Conservation (phyloP, 192 early-diverging fungal species). For the Coemansia sp. region DNA sequence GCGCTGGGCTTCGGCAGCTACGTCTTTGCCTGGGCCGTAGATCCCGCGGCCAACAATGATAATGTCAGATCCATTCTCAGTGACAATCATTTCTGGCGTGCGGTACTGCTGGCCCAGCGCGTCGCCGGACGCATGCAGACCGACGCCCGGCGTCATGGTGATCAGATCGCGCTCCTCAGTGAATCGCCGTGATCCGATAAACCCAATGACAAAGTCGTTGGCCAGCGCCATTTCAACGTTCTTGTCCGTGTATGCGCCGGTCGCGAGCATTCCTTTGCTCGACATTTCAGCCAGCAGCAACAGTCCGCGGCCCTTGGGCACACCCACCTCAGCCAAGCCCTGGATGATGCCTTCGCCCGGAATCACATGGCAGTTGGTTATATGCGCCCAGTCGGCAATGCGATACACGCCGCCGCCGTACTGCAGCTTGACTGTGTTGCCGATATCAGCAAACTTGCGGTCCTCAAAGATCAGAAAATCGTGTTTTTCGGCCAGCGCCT, state of each 20-base stretch:
- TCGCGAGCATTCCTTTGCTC: conserved; percentile 82
- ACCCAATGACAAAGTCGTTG: conserved; percentile 95
- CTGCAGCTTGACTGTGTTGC: conserved; percentile 96
- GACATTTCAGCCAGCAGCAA: conserved; percentile 98
- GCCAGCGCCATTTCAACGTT: conserved; percentile 83
- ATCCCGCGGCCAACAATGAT: conserved; percentile 99
- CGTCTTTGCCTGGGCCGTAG: conserved; percentile 80
- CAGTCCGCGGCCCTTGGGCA: conserved; percentile 71
- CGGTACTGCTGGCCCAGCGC: conserved; percentile 94
- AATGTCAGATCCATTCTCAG: conserved; percentile 84
- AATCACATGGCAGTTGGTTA: conserved; percentile 93
- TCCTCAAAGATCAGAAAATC: conserved; percentile 98
- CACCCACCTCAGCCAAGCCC: conserved; percentile 86
- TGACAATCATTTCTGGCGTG: conserved; percentile 83
- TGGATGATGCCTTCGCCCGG: conserved; percentile 96
- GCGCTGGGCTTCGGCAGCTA: conserved; percentile 69
- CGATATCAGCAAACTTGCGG: conserved; percentile 99
- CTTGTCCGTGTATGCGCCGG: conserved; percentile 74
- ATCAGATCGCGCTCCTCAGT: conserved; percentile 83
- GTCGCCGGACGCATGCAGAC: conserved; percentile 79
- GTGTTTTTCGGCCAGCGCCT: conserved; percentile 76
- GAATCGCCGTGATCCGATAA: conserved; percentile 72
- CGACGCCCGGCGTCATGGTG: conserved; percentile 95
- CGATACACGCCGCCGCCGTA: conserved; percentile 88
- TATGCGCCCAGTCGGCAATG: conserved; percentile 94